Base-by-base conservation (phyloP, 352 stramenopile species). In the Phytophthora sp. region DNA sequence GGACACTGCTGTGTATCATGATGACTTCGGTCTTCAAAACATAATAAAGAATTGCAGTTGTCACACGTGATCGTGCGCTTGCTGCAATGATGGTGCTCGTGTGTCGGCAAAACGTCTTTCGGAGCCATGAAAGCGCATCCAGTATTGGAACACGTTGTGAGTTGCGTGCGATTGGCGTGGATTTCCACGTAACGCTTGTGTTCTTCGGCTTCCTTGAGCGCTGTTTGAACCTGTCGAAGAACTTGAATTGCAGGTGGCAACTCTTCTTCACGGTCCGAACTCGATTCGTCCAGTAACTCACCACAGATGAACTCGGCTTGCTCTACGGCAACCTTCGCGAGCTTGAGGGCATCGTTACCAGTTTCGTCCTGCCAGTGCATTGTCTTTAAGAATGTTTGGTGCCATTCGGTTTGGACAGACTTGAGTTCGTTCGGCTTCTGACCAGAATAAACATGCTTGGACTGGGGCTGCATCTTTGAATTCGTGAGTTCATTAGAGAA, bases 31-130 rank as follows among this genome's bases (percentile, higher is more conserved):
- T 73, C 50, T 54, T 85, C 77, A 47, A 79, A 82, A 15, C 77
- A 63, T 8, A 89, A 62, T 1, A 46, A 27, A 1, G 57, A 21
- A 13, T 56, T 30, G 38, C 86, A 94, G 13, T 63, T 71, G 11
- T 89, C 86, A 39, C 86, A 94, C 11, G 69, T 63, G 20, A 92
- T 67, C 0, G 29, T 63, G 11, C 86, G 77, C 33, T 84, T 87
- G 1, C 52, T 15, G 31, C 84, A 94, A 23, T 88, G 73, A 29
- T 90, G 71, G 2, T 74, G 67, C 57, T 94, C 81, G 39, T 94
- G 86, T 4, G 67, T 72, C 0, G 72, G 46, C 12, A 94, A 72
- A 21, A 84, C 55, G 41, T 94, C 86, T 24, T 74, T 79, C 12
- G 84, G 65, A 11, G 77, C 76, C 36, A 62, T 60, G 38, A 88